These are phyloP conservation scores for Helotiales sp. DNA, from an alignment of 2,329 filamentous ascomycete genomes.

Conservation along the genomic window DNA sequence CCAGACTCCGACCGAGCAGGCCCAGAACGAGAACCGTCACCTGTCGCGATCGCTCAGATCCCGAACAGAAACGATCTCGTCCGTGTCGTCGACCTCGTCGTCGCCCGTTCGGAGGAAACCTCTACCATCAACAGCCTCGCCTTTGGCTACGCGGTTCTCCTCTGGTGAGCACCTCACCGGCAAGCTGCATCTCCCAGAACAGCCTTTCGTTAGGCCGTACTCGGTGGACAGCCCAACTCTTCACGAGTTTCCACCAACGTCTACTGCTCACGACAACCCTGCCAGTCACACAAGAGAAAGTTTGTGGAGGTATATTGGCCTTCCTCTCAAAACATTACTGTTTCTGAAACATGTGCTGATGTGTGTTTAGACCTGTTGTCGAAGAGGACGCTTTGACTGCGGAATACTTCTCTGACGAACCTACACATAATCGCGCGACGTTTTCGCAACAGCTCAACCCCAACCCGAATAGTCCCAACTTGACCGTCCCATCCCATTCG, in stretches of 20 bases:
- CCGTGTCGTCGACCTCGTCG: conserved; percentile 27
- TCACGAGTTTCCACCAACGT: conserved; percentile 53
- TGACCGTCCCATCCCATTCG: conserved; percentile 25
- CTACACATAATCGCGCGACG: conserved; percentile 17
- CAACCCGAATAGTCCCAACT: conserved; percentile 26
- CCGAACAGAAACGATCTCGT: conserved; percentile 24
- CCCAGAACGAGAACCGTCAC: conserved; percentile 8
- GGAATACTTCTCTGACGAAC: conserved; percentile 17
- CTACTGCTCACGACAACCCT: conserved; percentile 16
- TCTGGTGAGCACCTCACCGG: conserved; percentile 39
- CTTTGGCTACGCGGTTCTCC: conserved; percentile 50
- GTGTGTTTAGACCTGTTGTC: conserved; percentile 25
- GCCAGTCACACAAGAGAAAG: conserved; percentile 10
- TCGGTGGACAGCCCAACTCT: conserved; percentile 62
- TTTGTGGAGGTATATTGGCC: conserved; percentile 18
- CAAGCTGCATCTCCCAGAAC: conserved; percentile 45
- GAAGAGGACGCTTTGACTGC: conserved; percentile 26
- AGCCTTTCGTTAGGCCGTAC: conserved; percentile 55
- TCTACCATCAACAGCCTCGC: conserved; percentile 55
- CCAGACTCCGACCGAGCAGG: conserved; percentile 10
- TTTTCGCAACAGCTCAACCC: conserved; percentile 13
- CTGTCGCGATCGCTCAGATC: conserved; percentile 25
- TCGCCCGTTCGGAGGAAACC: conserved; percentile 57
- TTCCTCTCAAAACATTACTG: conserved; percentile 15
- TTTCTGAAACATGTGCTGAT: conserved; percentile 21